Conservation (phyloP, 2,329 filamentous ascomycete species). For the Samsoniella hepiali region DNA sequence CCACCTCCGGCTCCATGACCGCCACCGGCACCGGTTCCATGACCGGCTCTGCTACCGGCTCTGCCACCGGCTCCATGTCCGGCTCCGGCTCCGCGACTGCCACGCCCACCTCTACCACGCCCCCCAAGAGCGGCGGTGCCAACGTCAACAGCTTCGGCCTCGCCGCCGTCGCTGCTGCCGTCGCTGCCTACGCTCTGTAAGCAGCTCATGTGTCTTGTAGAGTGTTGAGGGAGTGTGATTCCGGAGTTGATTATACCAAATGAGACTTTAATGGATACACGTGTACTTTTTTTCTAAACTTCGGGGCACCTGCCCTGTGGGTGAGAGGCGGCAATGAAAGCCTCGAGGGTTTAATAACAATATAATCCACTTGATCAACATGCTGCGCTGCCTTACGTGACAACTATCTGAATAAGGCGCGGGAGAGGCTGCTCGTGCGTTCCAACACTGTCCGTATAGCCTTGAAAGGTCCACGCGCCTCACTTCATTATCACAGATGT, state of each 20-base stretch:
- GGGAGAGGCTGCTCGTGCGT: too few relatives aligned
- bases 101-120: slow-evolving; percentile 16
- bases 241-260: neutral
- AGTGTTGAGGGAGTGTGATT: neutral
- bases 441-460: too few relatives aligned
- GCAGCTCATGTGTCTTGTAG: too few relatives aligned
- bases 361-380: neutral
- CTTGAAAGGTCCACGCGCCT: too few relatives aligned
- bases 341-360: slow-evolving; percentile 11
- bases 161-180: slow-evolving; percentile 27
- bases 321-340: neutral
- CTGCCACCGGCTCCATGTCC: slow-evolving; percentile 12
- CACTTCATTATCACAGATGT: too few relatives aligned
- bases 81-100: slow-evolving; percentile 19
- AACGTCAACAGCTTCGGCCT: slow-evolving; percentile 26
- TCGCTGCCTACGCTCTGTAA: slow-evolving; percentile 31
- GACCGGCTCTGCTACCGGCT: slow-evolving; percentile 18
- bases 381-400: neutral
- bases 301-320: neutral
- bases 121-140: slow-evolving; percentile 26
- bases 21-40: slow-evolving; percentile 25
- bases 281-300: neutral
- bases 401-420: too few relatives aligned
- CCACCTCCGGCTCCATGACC: slow-evolving; percentile 17
- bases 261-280: neutral